Conservation (phyloP, 2,329 filamentous ascomycete species). For the Malbranchea zuffiana region DNA sequence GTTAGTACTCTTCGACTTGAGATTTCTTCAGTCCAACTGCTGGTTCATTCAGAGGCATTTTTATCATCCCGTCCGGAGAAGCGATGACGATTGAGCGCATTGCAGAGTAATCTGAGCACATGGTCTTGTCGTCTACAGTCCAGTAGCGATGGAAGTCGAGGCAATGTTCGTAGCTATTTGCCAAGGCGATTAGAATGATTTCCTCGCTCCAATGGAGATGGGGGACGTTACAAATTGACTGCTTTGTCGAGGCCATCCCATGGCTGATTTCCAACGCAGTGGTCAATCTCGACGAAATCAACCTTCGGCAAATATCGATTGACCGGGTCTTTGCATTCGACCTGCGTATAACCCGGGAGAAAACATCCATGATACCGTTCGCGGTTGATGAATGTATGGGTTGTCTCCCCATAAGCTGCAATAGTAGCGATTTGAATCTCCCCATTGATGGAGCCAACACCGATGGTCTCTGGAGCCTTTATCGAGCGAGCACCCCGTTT, state of each 20-base stretch:
- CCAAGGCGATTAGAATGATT: background rate
- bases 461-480: constrained; percentile 46
- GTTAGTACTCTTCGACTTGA: constrained; percentile 68
- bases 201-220: constrained; percentile 9
- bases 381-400: constrained; percentile 71
- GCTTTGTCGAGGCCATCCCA: constrained; percentile 65
- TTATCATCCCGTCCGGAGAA: constrained; percentile 68
- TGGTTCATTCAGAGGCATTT: constrained; percentile 96
- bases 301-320: constrained; percentile 47
- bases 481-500: constrained; percentile 55
- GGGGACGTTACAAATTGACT: constrained; percentile 41
- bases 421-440: constrained; percentile 62
- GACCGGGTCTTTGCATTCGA: constrained; percentile 36
- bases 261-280: constrained; percentile 90
- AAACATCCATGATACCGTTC: constrained; percentile 58
- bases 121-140: constrained; percentile 80
- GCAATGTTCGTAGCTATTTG: constrained; percentile 61
- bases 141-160: constrained; percentile 91
- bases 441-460: constrained; percentile 45
- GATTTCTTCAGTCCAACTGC: constrained; percentile 72
- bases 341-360: constrained; percentile 61
- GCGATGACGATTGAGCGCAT: constrained; percentile 80
- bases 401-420: constrained; percentile 79
- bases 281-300: constrained; percentile 67
- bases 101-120: constrained; percentile 80